Conservation (phyloP, 768 basidiomycete species). For the Rhodocollybia butyracea region DNA sequence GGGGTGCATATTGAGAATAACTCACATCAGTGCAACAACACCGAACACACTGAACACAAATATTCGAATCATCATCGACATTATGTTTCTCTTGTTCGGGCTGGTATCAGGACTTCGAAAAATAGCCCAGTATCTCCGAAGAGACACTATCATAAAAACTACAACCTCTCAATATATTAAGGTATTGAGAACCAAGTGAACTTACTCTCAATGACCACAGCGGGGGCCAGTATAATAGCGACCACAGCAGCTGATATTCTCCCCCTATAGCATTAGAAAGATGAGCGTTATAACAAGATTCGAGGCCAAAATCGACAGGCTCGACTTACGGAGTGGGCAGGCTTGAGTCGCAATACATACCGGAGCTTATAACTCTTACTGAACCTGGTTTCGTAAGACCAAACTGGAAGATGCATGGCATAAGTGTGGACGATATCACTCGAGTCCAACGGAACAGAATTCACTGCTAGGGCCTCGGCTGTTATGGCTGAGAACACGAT, state of each 20-base stretch:
- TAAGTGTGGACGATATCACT: neutral
- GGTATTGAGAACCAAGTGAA: neutral
- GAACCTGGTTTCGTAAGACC: neutral
- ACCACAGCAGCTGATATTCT: slow-evolving; percentile 5
- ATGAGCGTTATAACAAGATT: neutral
- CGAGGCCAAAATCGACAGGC: neutral
- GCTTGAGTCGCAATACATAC: slow-evolving; percentile 8
- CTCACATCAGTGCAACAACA: slow-evolving; percentile 1
- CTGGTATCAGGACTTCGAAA: neutral
- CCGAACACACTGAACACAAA: slow-evolving; percentile 6
- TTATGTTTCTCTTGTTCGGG: neutral
- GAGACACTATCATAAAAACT: neutral
- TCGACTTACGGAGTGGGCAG: slow-evolving; percentile 4
- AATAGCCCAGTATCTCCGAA: slow-evolving; percentile 1
- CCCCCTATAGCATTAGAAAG: neutral
- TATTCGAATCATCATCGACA: slow-evolving; percentile 4
- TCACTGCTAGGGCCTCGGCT: neutral
- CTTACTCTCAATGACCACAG: slow-evolving; percentile 2
- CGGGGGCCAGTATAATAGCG: neutral
- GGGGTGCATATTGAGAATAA: neutral
- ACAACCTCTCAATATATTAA: neutral
- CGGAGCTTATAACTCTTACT: neutral
- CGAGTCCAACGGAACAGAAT: neutral
- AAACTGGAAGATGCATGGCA: neutral
- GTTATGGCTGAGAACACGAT: neutral